Base-by-base conservation (phyloP, 2,329 filamentous ascomycete genomes). In the Fusarium chuoi region DNA sequence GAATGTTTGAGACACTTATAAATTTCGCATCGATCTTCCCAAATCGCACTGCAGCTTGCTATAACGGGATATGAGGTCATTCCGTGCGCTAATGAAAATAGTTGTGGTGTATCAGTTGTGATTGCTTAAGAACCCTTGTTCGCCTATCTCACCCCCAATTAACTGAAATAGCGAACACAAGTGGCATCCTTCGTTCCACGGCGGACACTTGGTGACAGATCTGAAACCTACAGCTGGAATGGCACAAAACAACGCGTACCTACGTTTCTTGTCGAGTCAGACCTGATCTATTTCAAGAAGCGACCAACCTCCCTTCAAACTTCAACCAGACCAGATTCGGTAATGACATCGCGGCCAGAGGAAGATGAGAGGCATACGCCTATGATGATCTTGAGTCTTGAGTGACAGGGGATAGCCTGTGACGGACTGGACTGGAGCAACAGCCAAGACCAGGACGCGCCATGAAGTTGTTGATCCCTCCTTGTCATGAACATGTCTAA, bases 31-130 rank as follows among this genome's bases (percentile, higher is more conserved):
- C 36, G 7, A 33, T 22, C 35, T 44, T 51, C 61, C 33, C 42
- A 28, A 49, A n/a, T 35, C 36, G 49, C 65, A 38, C 48, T 56
- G 45, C n/a, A 41, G 28, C 44, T 67, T 35, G 36, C 41, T 52
- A 45, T 52, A 58, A 38, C 57, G 56, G 42, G 63, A 51, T 44
- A 63, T 72, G 58, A 70, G 39, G 45, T 65, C 51, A 70, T 70
- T 35, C 39, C 33, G 28, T 52, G 51, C 35, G 39, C 52, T 39
- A 48, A 48, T 35, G 26, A 41, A 58, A 36, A 60, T 41, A 12
- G 36, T 28, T 44, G 14, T 55, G 44, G 41, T 28, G 20, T 49
- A 33, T 17, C 13, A 59, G 41, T 67, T 35, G 28, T 54, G 36
- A 57, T 58, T 41, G 36, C 28, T 44, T 56, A 52, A 56, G 51